Evolutionary conservation across 140 eudicot species (phyloP).

Genomic region (Anethum foeniculum): DNA sequence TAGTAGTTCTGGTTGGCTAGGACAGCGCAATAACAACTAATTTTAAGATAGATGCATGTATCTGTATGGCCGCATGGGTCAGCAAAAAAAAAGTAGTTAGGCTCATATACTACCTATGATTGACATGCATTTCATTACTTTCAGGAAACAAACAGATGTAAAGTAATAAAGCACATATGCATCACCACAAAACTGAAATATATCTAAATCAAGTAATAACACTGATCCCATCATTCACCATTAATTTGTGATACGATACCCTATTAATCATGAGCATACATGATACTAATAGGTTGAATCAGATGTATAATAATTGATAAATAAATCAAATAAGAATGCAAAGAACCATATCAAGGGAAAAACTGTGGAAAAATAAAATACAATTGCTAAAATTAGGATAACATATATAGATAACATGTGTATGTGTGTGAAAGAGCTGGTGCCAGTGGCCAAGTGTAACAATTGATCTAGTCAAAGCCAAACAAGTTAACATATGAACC

Average conservation of each 20-base stretch:
- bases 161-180: constrained; percentile 1
- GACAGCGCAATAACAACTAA: constrained; percentile 1
- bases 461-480: neutral
- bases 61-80: neutral
- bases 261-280: neutral
- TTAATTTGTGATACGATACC: neutral
- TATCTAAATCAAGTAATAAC: neutral
- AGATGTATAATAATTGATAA: neutral
- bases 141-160: neutral
- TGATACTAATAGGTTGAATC: neutral
- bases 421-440: neutral
- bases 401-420: neutral
- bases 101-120: neutral
- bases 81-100: neutral
- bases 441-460: neutral
- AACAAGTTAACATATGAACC: neutral
- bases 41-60: constrained; percentile 9
- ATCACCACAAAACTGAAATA: constrained; percentile 6
- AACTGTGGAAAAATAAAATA: neutral
- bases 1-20: neutral
- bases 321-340: neutral
- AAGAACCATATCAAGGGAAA: neutral
- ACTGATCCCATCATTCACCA: neutral
- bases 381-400: neutral
- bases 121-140: neutral